Evolutionary conservation across 2,329 filamentous ascomycete genomes (phyloP), one percentile per base, ranked within the genome.

Genomic region (Macrophomina tecta): DNA sequence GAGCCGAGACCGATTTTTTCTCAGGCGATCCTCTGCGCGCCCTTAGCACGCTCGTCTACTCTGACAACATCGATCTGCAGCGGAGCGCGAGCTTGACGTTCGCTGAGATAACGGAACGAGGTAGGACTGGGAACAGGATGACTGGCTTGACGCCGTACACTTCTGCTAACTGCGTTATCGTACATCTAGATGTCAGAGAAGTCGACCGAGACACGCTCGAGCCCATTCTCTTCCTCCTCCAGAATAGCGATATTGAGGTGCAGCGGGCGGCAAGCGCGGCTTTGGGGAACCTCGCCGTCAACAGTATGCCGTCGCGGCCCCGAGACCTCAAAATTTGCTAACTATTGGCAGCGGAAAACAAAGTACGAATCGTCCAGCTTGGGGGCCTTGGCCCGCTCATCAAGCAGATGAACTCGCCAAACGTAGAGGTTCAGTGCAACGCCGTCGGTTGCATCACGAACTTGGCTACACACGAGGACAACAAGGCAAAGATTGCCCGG

Each of bases 401-500:
- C 80, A 91, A 92, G 71, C 95, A 99, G 81, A 99, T 99, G 95
- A 93, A 96, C 82, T 98, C 94, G 66, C 88, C 91, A 55, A 99
- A 99, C 74, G 95, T 99, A 72, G 95, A 99, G 79, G 95, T 99
- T 32, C 95, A 99, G 81, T 99, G 95, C 84, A 99, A 99, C 79
- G 95, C 95, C 51, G 95, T 99, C 69, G 95, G 95, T 62, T 99
- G 95, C 83, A 99, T 99, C 79, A 99, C 95, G 53, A 99, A 99
- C 77, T 82, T 99, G 66, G 95, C 95, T 65, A 99, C 95, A 2
- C 95, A 99, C 76, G 95, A 99, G 82, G 95, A 98, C 73, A 99
- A 99, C 83, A 99, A 99, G 83, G 94, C 95, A 67, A 97, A 97
- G 82, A 99, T 99, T 78, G 95, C 95, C 72, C 89, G 93, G 69